Conservation (phyloP, 805 yeast genomes). For the Danielia oregonensis region DNA sequence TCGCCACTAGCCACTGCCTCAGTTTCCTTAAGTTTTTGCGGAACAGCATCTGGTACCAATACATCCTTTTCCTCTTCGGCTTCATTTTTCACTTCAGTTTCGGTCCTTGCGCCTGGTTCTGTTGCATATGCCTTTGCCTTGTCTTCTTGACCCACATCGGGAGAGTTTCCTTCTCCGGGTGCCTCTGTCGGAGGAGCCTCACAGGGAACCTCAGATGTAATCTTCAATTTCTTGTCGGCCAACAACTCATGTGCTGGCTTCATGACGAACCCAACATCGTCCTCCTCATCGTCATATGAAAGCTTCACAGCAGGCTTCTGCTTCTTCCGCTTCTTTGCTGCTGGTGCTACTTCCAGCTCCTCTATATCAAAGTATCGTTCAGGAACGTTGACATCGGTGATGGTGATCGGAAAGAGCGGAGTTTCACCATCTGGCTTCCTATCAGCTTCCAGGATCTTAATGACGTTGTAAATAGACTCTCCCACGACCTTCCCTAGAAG, state of each 20-base stretch:
- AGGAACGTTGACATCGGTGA: slow-evolving; percentile 39
- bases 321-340: slow-evolving; percentile 9
- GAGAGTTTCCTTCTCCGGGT: slow-evolving; percentile 2
- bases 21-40: no score
- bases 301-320: slow-evolving; percentile 30
- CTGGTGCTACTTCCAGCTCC: slow-evolving; percentile 4
- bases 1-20: no score
- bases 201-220: no score
- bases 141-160: slow-evolving; percentile 2
- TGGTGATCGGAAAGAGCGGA: slow-evolving; percentile 51
- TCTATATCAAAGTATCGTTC: slow-evolving; percentile 46
- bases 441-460: slow-evolving; percentile 48
- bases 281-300: slow-evolving; percentile 35
- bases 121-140: no score
- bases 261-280: slow-evolving; percentile 39
- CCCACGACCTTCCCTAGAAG: slow-evolving; percentile 59
- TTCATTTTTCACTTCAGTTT: slow-evolving; percentile 3
- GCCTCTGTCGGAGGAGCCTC: no score
- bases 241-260: slow-evolving; percentile 40
- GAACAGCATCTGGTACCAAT: no score
- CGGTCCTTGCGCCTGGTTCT: no score
- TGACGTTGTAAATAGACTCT: slow-evolving; percentile 50
- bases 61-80: not conserved
- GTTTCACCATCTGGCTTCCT: slow-evolving; percentile 30
- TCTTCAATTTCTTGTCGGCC: slow-evolving; percentile 18